phyloP scores from a whole-genome alignment of 441 rosid species.

The Adansonia rubrostipa region DNA sequence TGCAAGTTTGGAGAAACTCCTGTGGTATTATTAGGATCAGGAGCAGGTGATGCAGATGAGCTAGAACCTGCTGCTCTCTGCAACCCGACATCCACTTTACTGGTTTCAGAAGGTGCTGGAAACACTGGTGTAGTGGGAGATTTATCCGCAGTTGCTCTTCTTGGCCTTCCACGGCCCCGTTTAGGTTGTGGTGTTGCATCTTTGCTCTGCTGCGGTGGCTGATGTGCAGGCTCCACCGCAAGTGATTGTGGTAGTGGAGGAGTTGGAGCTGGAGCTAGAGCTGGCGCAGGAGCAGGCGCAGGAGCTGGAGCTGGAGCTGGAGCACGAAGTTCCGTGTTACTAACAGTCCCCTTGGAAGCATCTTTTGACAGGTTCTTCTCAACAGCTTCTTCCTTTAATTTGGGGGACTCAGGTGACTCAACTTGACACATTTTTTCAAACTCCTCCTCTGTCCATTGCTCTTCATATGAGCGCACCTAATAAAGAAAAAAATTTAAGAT shows the following conservation, averaged over 20 bases:
- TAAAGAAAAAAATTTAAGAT: conserved; percentile 21
- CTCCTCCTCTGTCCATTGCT: conserved; percentile 93
- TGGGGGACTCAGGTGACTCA: conserved; percentile 77
- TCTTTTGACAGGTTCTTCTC: conserved; percentile 50
- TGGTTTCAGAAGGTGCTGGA: conserved; percentile 43
- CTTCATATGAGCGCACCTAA: conserved; percentile 93
- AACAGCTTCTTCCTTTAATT: conserved; percentile 54
- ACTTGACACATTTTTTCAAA: conserved; percentile 89
- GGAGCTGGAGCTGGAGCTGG: neutral
- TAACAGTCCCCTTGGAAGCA: conserved; percentile 32
- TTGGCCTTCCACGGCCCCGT: conserved; percentile 96
- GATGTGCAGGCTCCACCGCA: conserved; percentile 39
- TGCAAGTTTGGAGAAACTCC: conserved; percentile 42
- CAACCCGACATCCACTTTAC: conserved; percentile 42
- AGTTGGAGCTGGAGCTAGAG: conserved; percentile 20
- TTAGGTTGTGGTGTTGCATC: conserved; percentile 78
- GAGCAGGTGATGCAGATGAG: conserved; percentile 36
- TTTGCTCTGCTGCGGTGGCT: conserved; percentile 46
- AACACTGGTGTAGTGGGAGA: conserved; percentile 43
- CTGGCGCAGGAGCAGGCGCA: neutral
- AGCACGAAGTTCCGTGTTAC: conserved; percentile 45
- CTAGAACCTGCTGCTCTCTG: conserved; percentile 46
- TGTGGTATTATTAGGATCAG: conserved; percentile 33
- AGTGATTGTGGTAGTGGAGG: conserved; percentile 27
- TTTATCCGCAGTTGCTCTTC: conserved; percentile 57